Evolutionary conservation across 78 protist species (phyloP).

Genomic region (Tieghemostelium lacteum): DNA sequence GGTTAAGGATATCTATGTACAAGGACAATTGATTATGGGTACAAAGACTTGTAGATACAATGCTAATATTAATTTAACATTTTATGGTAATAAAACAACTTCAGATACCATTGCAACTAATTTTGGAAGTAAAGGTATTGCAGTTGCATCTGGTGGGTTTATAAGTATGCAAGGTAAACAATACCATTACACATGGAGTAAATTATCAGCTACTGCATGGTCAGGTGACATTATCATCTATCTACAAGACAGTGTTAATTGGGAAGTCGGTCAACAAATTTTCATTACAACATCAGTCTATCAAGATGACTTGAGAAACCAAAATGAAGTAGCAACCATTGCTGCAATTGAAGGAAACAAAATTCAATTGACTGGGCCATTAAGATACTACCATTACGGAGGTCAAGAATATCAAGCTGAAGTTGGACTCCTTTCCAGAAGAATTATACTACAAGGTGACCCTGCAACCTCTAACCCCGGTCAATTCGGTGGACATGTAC

Average conservation of each 20-base stretch:
- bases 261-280: constrained; percentile 84
- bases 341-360: constrained; percentile 41
- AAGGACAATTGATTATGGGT: constrained; percentile 69
- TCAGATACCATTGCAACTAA: constrained; percentile 9
- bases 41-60: constrained; percentile 32
- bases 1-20: constrained; percentile 38
- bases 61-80: constrained; percentile 31
- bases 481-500: constrained; percentile 60
- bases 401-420: constrained; percentile 89
- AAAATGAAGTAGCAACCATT: constrained; percentile 83
- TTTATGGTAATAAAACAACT: constrained; percentile 45
- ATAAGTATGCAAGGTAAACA: constrained; percentile 68
- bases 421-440: constrained; percentile 79
- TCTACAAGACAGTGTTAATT: constrained; percentile 78
- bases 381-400: constrained; percentile 65
- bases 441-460: constrained; percentile 63
- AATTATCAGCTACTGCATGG: constrained; percentile 66
- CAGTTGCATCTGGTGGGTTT: constrained; percentile 42
- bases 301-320: constrained; percentile 27
- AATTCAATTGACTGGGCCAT: constrained; percentile 48
- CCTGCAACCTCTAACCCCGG: constrained; percentile 5
- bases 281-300: constrained; percentile 65
- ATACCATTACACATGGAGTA: constrained; percentile 81
- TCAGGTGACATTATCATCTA: constrained; percentile 64
- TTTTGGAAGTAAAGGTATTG: constrained; percentile 72